Evolutionary conservation across 495 filamentous ascomycete species (phyloP).

Genomic region (Aspergillus sclerotiicarbonarius): DNA sequence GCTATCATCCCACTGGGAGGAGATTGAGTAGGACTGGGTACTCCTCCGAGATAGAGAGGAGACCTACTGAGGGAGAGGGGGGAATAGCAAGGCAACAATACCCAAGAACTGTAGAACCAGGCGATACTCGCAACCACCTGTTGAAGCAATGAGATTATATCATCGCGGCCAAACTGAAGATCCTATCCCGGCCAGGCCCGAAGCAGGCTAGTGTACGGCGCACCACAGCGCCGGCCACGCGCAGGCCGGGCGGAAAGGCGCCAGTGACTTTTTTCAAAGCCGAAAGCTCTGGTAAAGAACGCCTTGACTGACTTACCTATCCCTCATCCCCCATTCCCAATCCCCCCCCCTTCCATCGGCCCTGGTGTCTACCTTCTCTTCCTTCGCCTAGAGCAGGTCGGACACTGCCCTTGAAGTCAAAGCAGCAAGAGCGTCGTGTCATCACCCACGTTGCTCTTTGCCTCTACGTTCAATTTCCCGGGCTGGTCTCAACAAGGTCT

Average conservation of each 20-base stretch:
- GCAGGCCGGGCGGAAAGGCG: constrained; percentile 27
- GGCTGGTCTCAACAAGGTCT: constrained; percentile 37
- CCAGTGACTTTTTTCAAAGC: constrained; percentile 34
- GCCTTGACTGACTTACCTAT: constrained; percentile 5
- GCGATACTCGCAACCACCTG: no score
- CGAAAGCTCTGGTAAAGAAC: constrained; percentile 10
- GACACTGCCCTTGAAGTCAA: constrained; percentile 19
- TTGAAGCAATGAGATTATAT: constrained; percentile 1
- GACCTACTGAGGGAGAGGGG: no score
- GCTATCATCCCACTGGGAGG: no score
- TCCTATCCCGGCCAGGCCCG: constrained; percentile 22
- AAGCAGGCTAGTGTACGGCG: constrained; percentile 19
- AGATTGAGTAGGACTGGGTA: no score
- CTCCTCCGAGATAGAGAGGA: no score
- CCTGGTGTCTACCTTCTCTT: constrained; percentile 7
- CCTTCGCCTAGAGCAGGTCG: constrained; percentile 6
- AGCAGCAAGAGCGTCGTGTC: constrained; percentile 4
- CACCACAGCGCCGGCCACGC: constrained; percentile 30
- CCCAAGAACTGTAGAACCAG: no score
- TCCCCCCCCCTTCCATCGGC: background rate
- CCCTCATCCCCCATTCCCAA: background rate
- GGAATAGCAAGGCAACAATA: no score
- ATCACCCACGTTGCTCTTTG: constrained; percentile 20
- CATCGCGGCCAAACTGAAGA: constrained; percentile 19
- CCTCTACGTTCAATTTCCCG: constrained; percentile 21